These are phyloP conservation scores for Hymenoscyphus repandus DNA, from an alignment of 2,329 filamentous ascomycete genomes.

Conservation along the genomic window DNA sequence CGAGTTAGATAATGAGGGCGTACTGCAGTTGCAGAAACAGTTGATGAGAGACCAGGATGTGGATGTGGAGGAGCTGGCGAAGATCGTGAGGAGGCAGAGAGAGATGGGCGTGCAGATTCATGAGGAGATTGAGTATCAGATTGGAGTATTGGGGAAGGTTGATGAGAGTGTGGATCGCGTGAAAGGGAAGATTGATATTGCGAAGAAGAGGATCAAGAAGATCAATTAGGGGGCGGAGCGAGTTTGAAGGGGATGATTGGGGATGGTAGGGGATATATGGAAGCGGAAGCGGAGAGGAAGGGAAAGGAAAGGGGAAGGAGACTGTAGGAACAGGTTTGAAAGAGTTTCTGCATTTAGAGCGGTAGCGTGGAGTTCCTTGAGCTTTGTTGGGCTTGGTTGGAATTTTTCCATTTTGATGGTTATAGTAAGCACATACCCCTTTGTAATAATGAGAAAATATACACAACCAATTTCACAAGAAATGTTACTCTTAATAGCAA, in stretches of 20 bases:
- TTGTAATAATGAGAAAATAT: no score
- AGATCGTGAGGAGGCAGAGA: constrained; percentile 66
- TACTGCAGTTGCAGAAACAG: constrained; percentile 67
- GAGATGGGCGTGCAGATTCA: constrained; percentile 75
- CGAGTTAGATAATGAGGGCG: constrained; percentile 70
- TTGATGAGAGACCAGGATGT: constrained; percentile 72
- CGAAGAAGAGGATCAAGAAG: constrained; percentile 66
- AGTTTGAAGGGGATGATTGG: no score
- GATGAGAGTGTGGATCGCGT: constrained; percentile 63
- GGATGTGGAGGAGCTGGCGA: constrained; percentile 62
- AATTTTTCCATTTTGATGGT: no score
- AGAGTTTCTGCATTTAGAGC: neutral
- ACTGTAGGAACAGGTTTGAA: constrained; percentile 1
- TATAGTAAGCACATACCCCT: no score
- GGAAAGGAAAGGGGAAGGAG: neutral
- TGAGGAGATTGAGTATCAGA: constrained; percentile 67
- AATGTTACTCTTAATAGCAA: no score
- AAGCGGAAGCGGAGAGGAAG: no score
- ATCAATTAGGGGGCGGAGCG: constrained; percentile 36
- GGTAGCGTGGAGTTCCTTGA: constrained; percentile 13
- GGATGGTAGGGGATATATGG: no score
- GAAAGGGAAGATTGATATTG: constrained; percentile 64
- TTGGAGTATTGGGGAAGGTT: constrained; percentile 61
- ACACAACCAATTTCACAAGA: no score
- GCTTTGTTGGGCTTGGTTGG: constrained; percentile 6